phyloP scores from a whole-genome alignment of 305 asterid species.

The Rubia peregrina region DNA sequence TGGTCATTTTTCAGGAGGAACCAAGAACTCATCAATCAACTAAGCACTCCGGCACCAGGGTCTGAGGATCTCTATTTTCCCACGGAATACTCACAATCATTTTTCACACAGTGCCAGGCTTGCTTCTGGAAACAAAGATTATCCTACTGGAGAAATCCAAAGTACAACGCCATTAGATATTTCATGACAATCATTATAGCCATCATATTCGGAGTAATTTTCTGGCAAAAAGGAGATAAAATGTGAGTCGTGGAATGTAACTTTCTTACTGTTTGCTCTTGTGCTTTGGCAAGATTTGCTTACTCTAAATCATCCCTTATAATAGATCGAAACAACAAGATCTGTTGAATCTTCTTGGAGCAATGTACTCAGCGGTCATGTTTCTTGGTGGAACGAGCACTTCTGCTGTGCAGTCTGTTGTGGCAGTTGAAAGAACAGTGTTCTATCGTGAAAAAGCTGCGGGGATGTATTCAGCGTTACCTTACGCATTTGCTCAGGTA shows the following conservation, averaged over 20 bases:
- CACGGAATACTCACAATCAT: slow-evolving; percentile 59
- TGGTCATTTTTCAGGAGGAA: slow-evolving; percentile 49
- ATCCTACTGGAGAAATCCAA: slow-evolving; percentile 92
- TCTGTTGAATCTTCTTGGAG: slow-evolving; percentile 69
- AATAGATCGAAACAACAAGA: slow-evolving; percentile 73
- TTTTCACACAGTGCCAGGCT: slow-evolving; percentile 68
- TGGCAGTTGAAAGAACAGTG: slow-evolving; percentile 81
- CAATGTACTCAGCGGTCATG: slow-evolving; percentile 77
- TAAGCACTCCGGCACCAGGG: slow-evolving; percentile 67
- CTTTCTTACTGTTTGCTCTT: neutral
- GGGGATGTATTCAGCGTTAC: slow-evolving; percentile 86
- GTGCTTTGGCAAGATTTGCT: neutral
- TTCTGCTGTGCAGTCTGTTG: slow-evolving; percentile 77
- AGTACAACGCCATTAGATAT: slow-evolving; percentile 68
- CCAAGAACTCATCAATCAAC: slow-evolving; percentile 64
- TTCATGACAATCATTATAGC: slow-evolving; percentile 66
- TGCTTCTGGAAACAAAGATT: slow-evolving; percentile 87
- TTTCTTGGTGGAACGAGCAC: slow-evolving; percentile 90
- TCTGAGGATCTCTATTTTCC: slow-evolving; percentile 65
- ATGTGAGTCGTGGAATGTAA: slow-evolving; percentile 44
- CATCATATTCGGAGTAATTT: slow-evolving; percentile 65
- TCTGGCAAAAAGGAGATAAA: slow-evolving; percentile 70
- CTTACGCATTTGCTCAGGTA: slow-evolving; percentile 96
- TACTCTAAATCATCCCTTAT: slow-evolving; percentile 4
- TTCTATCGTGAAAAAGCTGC: slow-evolving; percentile 97